Evolutionary conservation across 1,284 basidiomycete species (phyloP), one percentile per base, ranked within the genome.

Genomic region (Spongiforma sp.): DNA sequence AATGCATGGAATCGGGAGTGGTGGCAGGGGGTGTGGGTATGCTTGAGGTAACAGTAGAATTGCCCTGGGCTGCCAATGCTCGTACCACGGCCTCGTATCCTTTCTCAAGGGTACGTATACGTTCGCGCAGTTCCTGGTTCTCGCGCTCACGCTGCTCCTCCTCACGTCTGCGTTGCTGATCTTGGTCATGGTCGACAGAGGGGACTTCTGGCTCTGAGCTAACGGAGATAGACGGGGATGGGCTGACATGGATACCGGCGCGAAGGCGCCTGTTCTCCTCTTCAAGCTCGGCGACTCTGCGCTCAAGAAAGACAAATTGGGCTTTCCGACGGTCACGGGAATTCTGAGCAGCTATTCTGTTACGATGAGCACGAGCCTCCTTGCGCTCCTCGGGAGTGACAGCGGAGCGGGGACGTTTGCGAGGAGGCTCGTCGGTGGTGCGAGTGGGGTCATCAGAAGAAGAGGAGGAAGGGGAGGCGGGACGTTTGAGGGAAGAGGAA

Each of bases 331-430:
- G 84, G 80, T 94, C 92, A 61, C 92, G 89, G 30, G 89, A 91
- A 81, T 93, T 91, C 81, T 93, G 92, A 12, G 92, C 92, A 14
- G 92, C 92, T 76, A 93, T 92, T 61, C 91, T 86, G 77, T 93
- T 93, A 64, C 92, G 86, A 79, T 93, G 91, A 24, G 91, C 91
- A 65, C 91, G 84, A 48, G 92, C 92, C 76, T 93, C 92, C 72
- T 87, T 91, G 74, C 91, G 89, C 73, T 93, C 90, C 68, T 93
- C 92, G 0, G 88, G 80, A 7, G 84, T 81, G 55, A 83, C 60
- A 21, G 86, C 86, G 15, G 87, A 83, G 70, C 91, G 88, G 43
- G 85, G 75, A 48, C 91, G 89, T 75, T 93, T 93, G 68, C 89
- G 86, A 46, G 88, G 83, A 34, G 85, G 84, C 57, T 82, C 84